These are phyloP conservation scores for Epichloe glyceriae DNA, from an alignment of 2,329 filamentous ascomycete species.

Conservation along the genomic window DNA sequence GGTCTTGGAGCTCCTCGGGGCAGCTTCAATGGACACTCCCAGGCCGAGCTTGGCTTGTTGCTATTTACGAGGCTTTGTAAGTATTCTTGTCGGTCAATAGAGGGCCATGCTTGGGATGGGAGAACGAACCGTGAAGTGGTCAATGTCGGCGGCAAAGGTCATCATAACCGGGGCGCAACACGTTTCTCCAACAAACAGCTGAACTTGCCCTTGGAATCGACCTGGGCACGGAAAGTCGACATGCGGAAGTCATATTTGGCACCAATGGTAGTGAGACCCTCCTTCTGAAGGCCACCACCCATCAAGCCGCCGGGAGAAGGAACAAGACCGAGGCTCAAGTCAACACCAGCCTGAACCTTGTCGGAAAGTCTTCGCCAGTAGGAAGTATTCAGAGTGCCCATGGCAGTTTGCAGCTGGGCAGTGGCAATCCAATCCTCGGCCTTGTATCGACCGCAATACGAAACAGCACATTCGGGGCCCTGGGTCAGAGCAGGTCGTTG, in stretches of 20 bases:
- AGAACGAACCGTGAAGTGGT: constrained; percentile 76
- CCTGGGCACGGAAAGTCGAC: constrained; percentile 88
- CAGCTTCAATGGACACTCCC: constrained; percentile 81
- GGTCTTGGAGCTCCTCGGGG: constrained; percentile 76
- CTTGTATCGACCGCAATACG: constrained; percentile 88
- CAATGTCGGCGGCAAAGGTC: constrained; percentile 92
- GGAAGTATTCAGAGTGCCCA: constrained; percentile 76
- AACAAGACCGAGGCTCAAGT: constrained; percentile 78
- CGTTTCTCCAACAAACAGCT: constrained; percentile 91
- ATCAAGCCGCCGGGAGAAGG: constrained; percentile 54
- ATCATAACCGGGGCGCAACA: constrained; percentile 85
- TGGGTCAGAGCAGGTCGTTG: constrained; percentile 73
- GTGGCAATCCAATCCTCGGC: constrained; percentile 84
- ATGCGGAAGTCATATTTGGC: constrained; percentile 98
- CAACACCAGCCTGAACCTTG: constrained; percentile 90
- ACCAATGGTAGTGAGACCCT: constrained; percentile 82
- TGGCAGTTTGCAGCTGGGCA: constrained; percentile 68
- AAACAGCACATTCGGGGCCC: constrained; percentile 81
- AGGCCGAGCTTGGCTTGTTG: constrained; percentile 91
- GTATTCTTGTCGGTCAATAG: constrained; percentile 8
- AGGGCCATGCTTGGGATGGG: background rate
- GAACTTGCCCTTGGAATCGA: constrained; percentile 90
- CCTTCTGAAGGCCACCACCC: constrained; percentile 64
- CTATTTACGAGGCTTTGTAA: constrained; percentile 30
- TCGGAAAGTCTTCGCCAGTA: constrained; percentile 93